Percentiles rank a stretch among this genome's conserved stretches.
These are phyloP conservation scores for Nemania bipapillata DNA, from an alignment of 2,329 filamentous ascomycete genomes.

Conservation along the genomic window DNA sequence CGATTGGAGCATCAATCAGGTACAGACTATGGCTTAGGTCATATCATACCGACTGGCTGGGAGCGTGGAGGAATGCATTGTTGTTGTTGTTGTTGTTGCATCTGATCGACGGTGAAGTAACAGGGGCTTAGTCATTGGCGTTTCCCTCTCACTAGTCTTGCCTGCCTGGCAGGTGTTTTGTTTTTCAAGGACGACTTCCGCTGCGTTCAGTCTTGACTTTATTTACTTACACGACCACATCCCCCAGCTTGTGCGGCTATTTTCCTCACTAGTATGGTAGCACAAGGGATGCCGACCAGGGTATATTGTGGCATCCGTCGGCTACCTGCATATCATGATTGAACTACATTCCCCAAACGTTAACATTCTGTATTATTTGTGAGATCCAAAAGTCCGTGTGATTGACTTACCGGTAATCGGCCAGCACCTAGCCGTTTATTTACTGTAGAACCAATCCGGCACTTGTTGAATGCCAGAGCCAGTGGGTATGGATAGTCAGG, in stretches of 20 bases:
- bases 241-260: neutral
- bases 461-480: neutral
- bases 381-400: neutral
- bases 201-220: neutral
- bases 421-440: neutral
- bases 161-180: too few relatives aligned
- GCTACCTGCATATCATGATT: constrained; percentile 1
- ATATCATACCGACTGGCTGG: too few relatives aligned
- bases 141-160: too few relatives aligned
- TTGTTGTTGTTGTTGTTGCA: too few relatives aligned
- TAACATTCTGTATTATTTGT: neutral
- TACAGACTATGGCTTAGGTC: too few relatives aligned
- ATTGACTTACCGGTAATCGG: neutral
- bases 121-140: too few relatives aligned
- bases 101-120: too few relatives aligned
- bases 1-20: too few relatives aligned
- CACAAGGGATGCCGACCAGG: neutral
- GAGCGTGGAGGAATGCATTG: too few relatives aligned
- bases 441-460: neutral
- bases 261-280: neutral
- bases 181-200: neutral
- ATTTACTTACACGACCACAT: neutral
- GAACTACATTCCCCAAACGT: neutral
- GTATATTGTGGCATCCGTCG: neutral
- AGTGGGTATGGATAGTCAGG: neutral